A percentile compares a stretch with the other conserved stretches of the same genome.
Evolutionary conservation across 805 yeast genomes (phyloP).

Genomic region (Nakazawaea ambrosiae): DNA sequence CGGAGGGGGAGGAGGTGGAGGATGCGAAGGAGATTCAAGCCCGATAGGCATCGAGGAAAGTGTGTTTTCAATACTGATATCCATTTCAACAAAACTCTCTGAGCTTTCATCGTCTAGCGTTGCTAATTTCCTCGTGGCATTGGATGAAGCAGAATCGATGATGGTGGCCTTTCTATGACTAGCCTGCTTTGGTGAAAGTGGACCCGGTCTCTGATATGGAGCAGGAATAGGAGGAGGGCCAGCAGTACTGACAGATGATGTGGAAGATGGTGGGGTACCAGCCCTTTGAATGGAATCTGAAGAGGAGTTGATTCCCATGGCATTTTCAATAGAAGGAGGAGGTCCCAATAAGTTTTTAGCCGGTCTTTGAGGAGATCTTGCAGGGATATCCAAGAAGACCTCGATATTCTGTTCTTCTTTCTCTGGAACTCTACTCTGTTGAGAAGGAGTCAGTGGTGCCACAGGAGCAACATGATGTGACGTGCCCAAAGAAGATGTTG

Average conservation of each 20-base stretch:
- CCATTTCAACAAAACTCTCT: slow-evolving; percentile 15
- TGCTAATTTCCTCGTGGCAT: too few relatives aligned
- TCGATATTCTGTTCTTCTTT: slow-evolving; percentile 14
- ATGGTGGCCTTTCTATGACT: slow-evolving; percentile 16
- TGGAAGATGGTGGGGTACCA: too few relatives aligned
- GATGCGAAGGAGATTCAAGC: slow-evolving; percentile 12
- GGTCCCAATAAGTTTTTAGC: slow-evolving; percentile 1
- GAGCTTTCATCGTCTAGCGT: slow-evolving; percentile 15
- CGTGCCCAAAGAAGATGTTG: slow-evolving; percentile 2
- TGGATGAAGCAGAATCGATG: slow-evolving; percentile 8
- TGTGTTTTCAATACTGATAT: slow-evolving; percentile 7
- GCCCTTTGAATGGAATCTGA: not conserved
- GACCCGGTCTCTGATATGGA: slow-evolving; percentile 4
- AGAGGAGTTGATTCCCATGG: too few relatives aligned
- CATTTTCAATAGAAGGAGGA: not conserved
- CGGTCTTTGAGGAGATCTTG: slow-evolving; percentile 22
- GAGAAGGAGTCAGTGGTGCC: too few relatives aligned
- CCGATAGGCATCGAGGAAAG: too few relatives aligned
- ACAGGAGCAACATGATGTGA: not conserved
- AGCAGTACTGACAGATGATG: too few relatives aligned
- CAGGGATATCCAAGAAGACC: slow-evolving; percentile 20
- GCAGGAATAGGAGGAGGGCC: not conserved
- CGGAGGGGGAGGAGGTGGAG: slow-evolving; percentile 15
- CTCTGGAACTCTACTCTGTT: too few relatives aligned
- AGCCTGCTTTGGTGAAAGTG: slow-evolving; percentile 6